These are phyloP conservation scores for Cryphonectria carpinicola DNA, from an alignment of 2,329 filamentous ascomycete species.

Conservation along the genomic window DNA sequence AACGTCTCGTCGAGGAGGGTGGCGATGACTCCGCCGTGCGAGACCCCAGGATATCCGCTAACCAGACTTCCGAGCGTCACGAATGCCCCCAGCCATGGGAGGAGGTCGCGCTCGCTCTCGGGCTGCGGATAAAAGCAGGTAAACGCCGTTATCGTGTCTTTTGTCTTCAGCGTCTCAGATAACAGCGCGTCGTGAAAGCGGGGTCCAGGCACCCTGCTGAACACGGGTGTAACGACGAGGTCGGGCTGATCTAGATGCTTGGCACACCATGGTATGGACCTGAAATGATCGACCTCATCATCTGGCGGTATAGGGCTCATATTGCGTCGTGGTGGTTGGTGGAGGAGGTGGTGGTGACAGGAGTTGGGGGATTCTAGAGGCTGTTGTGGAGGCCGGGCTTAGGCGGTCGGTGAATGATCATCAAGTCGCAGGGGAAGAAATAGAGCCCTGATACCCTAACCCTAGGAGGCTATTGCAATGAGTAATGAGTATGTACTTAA, in stretches of 20 bases:
- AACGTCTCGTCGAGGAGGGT: conserved; percentile 63
- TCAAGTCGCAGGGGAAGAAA: background rate
- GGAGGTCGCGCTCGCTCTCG: conserved; percentile 30
- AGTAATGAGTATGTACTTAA: too few species aligned
- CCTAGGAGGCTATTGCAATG: background rate
- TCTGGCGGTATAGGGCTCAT: background rate
- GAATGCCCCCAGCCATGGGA: conserved; percentile 38
- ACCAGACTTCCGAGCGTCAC: conserved; percentile 53
- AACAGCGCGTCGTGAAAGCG: conserved; percentile 56
- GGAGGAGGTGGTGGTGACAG: background rate
- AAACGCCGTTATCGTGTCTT: conserved; percentile 51
- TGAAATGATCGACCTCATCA: conserved; percentile 36
- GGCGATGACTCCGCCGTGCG: conserved; percentile 62
- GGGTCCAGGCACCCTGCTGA: conserved; percentile 43
- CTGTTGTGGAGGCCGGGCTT: background rate
- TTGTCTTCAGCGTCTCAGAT: conserved; percentile 55
- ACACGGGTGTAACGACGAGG: conserved; percentile 44
- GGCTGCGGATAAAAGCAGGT: conserved; percentile 47
- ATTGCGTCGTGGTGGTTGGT: background rate
- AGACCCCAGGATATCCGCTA: conserved; percentile 55
- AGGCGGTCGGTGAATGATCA: background rate
- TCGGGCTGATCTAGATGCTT: conserved; percentile 46
- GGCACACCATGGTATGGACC: conserved; percentile 53
- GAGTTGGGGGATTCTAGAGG: too few species aligned
- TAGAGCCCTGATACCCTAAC: background rate